Base-by-base conservation (phyloP, 768 basidiomycete genomes). In the Suillus tomentosus region DNA sequence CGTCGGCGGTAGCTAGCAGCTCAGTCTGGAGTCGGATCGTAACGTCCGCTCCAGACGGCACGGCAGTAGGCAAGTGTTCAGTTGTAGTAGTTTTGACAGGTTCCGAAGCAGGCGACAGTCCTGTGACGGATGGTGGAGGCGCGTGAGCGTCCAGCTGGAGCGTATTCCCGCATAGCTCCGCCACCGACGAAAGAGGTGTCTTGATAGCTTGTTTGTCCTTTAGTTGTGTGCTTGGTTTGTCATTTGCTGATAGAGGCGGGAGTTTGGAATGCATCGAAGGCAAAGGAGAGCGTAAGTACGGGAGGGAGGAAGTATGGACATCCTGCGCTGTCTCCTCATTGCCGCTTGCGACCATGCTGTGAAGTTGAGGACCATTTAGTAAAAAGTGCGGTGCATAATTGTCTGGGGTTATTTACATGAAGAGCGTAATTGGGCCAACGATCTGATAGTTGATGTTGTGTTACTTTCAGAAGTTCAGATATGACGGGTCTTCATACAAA, bases 1-100 rank as follows among this genome's bases (percentile, higher is more conserved):
- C 87, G 71, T 85, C 82, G 48, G 85, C 86, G 40, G 85, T 84
- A 55, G 82, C 82, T 48, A 87, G 73, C 40, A 89, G 78, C 72
- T 89, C 88, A 42, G 82, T 84, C 65, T 87, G 87, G 15, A 86
- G 77, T 57, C 78, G 72, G 17, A 76, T 73, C 22, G 77, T 74
- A 19, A 76, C 65, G 31, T 69, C 65, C 40, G 70, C 63, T 51
- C 79, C 77, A 40, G 78, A 64, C 53, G 78, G 63, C 27, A 74
- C 70, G 2, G 74, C 66, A 34, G 77, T 69, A 27, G 78, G 72
- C 22, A 78, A 78, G 19, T 78, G 74, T 47, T 81, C 81, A 9
- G 79, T 84, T 10, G 83, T 80, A 58, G 81, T 79, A 24, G 79
- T 78, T 59, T 79, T 80, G 17, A 82, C 80, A 4, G 82, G 82